phyloP scores from a whole-genome alignment of 371 early-diverging fungal species.

The Haplosporangium sp. region DNA sequence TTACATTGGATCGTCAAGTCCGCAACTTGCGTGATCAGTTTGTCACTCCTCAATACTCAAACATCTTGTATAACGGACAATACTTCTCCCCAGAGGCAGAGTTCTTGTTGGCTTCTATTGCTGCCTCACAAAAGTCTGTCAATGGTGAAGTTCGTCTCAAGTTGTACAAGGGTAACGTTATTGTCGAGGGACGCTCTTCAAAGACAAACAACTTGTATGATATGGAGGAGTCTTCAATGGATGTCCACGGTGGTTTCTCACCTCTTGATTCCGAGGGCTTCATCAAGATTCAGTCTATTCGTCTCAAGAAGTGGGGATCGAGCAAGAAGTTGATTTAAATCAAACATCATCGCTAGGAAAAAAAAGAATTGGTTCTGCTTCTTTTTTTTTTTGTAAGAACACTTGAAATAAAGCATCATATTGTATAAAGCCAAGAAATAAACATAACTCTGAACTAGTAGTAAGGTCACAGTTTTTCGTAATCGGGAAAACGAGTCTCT shows the following conservation, averaged over 20 bases:
- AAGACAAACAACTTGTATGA: slow-evolving; percentile 91
- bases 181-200: slow-evolving; percentile 89
- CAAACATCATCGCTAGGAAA: not conserved
- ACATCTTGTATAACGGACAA: slow-evolving; percentile 91
- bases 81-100: slow-evolving; percentile 97
- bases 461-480: too few relatives aligned
- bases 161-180: slow-evolving; percentile 95
- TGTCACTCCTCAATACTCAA: slow-evolving; percentile 80
- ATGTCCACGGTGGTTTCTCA: slow-evolving; percentile 94
- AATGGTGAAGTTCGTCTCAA: slow-evolving; percentile 93
- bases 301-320: slow-evolving; percentile 90
- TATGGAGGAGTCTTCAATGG: slow-evolving; percentile 95
- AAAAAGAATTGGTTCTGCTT: not conserved
- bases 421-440: not conserved
- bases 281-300: slow-evolving; percentile 96
- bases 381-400: too few relatives aligned
- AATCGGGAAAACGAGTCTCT: too few relatives aligned
- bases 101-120: slow-evolving; percentile 84
- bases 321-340: slow-evolving; percentile 42
- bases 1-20: slow-evolving; percentile 94
- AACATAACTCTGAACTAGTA: too few relatives aligned
- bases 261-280: slow-evolving; percentile 95
- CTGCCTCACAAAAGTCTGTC: slow-evolving; percentile 85
- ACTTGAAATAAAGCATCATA: too few relatives aligned
- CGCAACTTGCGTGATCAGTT: slow-evolving; percentile 92